Percentiles rank a stretch among this genome's conserved stretches.
Conservation (phyloP, 2,329 filamentous ascomycete genomes). For the Biscogniauxia mediterranea region DNA sequence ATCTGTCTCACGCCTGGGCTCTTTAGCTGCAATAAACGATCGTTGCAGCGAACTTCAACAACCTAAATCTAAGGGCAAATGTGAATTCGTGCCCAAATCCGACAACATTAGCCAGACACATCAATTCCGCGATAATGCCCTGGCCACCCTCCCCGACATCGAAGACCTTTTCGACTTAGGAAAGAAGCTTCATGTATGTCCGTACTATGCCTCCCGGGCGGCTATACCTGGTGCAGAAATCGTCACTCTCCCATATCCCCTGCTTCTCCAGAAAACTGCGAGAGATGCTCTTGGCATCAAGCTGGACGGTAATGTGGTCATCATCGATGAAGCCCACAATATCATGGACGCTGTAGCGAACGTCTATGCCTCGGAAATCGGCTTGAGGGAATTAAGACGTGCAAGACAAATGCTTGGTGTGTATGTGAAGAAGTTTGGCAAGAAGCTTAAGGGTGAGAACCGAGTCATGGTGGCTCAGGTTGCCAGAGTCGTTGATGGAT, state of each 20-base stretch:
- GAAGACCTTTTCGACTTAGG: slow-evolving; percentile 83
- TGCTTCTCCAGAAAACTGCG: slow-evolving; percentile 83
- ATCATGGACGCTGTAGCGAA: slow-evolving; percentile 91
- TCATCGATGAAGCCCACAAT: slow-evolving; percentile 97
- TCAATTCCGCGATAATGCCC: slow-evolving; percentile 78
- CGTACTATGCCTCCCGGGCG: slow-evolving; percentile 91
- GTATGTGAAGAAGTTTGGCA: slow-evolving; percentile 86
- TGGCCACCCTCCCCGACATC: slow-evolving; percentile 87
- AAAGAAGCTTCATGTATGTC: slow-evolving; percentile 77
- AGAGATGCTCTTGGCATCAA: slow-evolving; percentile 85
- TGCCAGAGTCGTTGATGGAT: slow-evolving; percentile 76
- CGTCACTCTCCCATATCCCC: slow-evolving; percentile 86
- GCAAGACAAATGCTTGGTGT: slow-evolving; percentile 73
- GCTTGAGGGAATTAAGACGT: slow-evolving; percentile 67
- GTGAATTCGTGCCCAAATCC: slow-evolving; percentile 74
- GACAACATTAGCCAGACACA: slow-evolving; percentile 70
- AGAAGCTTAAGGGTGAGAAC: slow-evolving; percentile 85
- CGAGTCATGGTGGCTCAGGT: slow-evolving; percentile 87
- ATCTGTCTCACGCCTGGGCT: slow-evolving; percentile 68
- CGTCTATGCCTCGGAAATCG: slow-evolving; percentile 79
- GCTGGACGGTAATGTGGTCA: slow-evolving; percentile 83
- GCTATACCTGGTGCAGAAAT: slow-evolving; percentile 85
- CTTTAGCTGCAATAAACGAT: slow-evolving; percentile 85
- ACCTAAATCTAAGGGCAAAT: slow-evolving; percentile 64
- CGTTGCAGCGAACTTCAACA: slow-evolving; percentile 88